Percentiles rank a stretch among this genome's conserved stretches.
Conservation (phyloP, 371 early-diverging fungal genomes). For the Apophysomyces trapeziformis region DNA sequence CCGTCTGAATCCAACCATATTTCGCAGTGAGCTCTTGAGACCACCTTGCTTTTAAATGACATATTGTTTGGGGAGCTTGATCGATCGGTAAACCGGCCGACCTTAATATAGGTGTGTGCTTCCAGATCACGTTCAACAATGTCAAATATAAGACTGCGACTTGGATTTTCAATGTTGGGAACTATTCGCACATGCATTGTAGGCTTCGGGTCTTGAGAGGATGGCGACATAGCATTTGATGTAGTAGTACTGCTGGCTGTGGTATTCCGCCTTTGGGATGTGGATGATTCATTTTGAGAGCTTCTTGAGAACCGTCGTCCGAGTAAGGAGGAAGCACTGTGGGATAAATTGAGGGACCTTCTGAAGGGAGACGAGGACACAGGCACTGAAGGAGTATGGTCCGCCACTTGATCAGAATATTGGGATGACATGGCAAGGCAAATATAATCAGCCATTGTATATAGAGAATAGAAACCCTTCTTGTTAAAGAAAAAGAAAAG, state of each 20-base stretch:
- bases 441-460: constrained; percentile 27
- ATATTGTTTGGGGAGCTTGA: constrained; percentile 65
- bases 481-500: no score
- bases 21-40: constrained; percentile 92
- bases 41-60: constrained; percentile 94
- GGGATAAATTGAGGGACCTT: constrained; percentile 21
- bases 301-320: constrained; percentile 20
- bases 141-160: constrained; percentile 78
- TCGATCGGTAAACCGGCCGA: constrained; percentile 84
- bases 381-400: neutral
- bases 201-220: neutral
- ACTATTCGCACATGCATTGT: constrained; percentile 71
- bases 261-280: constrained; percentile 4
- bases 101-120: constrained; percentile 69
- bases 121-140: constrained; percentile 81
- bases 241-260: neutral
- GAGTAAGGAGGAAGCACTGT: constrained; percentile 18
- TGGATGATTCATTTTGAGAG: neutral
- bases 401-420: constrained; percentile 14
- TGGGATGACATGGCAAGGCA: constrained; percentile 26
- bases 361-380: constrained; percentile 6
- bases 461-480: neutral
- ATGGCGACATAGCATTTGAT: neutral
- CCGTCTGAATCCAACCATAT: constrained; percentile 75
- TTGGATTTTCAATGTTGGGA: constrained; percentile 75